Conservation (phyloP, 768 basidiomycete species). For the Mrakia hoshinonis region DNA sequence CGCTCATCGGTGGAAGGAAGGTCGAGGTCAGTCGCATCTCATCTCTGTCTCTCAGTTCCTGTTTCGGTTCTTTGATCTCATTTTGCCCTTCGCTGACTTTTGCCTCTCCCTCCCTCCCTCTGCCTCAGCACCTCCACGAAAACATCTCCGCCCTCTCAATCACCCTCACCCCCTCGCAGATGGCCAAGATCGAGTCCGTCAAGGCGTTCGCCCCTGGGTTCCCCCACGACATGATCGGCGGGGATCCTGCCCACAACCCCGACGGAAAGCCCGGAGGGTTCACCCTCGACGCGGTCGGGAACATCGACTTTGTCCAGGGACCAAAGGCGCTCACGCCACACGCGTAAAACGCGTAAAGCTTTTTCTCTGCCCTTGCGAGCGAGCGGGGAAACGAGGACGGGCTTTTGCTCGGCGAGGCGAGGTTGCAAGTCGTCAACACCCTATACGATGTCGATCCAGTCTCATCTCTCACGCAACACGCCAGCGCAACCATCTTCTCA, state of each 20-base stretch:
- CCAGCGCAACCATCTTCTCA: no score
- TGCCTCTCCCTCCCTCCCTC: neutral
- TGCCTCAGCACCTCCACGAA: conserved; percentile 18
- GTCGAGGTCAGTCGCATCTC: neutral
- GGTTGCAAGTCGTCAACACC: no score
- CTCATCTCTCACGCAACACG: no score
- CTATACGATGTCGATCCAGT: no score
- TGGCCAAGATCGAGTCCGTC: conserved; percentile 8
- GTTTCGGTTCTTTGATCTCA: neutral
- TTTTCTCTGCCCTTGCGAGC: no score
- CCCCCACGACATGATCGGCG: conserved; percentile 16
- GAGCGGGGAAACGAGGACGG: no score
- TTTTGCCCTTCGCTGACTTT: neutral
- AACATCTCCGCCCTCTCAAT: conserved; percentile 17
- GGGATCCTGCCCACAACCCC: conserved; percentile 3
- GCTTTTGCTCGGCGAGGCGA: no score
- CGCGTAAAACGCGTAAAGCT: no score
- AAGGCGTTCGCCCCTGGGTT: conserved; percentile 22
- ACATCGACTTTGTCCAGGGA: conserved; percentile 1
- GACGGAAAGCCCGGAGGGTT: neutral
- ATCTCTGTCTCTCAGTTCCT: neutral
- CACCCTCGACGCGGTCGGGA: neutral
- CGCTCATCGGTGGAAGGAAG: conserved; percentile 26
- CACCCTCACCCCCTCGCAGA: conserved; percentile 17
- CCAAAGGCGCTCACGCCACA: neutral